phyloP scores from a whole-genome alignment of 106 monocot genomes.

The Dactylorhiza incarnata region DNA sequence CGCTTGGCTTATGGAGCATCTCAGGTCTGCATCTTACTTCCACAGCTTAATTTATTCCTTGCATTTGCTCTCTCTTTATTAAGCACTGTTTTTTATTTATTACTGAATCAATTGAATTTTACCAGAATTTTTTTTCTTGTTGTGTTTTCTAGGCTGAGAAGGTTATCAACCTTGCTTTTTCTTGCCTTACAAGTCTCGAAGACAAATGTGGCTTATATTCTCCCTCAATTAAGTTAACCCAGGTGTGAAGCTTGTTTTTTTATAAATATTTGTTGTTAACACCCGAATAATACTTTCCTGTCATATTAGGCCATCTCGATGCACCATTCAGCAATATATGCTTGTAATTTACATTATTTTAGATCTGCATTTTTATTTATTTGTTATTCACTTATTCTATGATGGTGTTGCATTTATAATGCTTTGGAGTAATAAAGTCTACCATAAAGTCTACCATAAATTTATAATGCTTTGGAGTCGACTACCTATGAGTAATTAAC shows the following conservation, averaged over 20 bases:
- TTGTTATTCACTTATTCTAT: no score
- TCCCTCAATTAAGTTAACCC: constrained; percentile 33
- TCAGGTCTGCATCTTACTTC: constrained; percentile 28
- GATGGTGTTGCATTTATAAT: no score
- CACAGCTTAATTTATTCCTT: neutral
- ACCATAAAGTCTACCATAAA: no score
- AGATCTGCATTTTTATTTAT: no score
- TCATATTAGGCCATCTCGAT: neutral
- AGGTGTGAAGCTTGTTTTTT: constrained; percentile 24
- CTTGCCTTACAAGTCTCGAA: constrained; percentile 39
- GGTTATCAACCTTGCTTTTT: constrained; percentile 44
- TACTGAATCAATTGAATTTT: neutral
- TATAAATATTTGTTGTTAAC: neutral
- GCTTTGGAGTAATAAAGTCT: no score
- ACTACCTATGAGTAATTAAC: no score
- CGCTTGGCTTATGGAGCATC: constrained; percentile 60
- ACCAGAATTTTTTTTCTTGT: neutral
- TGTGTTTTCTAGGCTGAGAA: constrained; percentile 38
- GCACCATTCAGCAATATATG: neutral
- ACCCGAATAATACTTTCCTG: neutral
- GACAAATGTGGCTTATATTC: constrained; percentile 18
- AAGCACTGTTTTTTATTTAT: neutral
- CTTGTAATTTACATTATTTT: neutral
- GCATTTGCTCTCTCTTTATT: neutral
- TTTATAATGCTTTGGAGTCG: no score